Conservation (phyloP, 2,329 filamentous ascomycete species). For the Diplodia intermedia region DNA sequence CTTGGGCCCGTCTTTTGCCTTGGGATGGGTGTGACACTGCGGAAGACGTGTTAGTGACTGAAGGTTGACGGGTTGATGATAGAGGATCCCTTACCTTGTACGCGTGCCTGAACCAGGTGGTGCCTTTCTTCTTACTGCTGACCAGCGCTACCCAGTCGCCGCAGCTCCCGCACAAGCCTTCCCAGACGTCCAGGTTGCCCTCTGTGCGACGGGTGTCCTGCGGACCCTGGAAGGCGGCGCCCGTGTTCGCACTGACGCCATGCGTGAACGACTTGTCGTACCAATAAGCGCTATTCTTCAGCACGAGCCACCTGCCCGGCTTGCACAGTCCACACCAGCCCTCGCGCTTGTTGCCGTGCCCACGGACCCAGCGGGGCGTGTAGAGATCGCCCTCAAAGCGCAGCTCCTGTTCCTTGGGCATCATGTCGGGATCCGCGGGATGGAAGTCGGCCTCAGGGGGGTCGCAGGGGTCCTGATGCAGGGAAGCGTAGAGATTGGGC, state of each 20-base stretch:
- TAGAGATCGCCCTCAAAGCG: slow-evolving; percentile 83
- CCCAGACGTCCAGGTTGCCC: slow-evolving; percentile 81
- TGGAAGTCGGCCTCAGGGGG: slow-evolving; percentile 84
- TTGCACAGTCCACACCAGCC: slow-evolving; percentile 92
- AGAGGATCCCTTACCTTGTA: slow-evolving; percentile 69
- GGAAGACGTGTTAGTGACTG: slow-evolving; percentile 3
- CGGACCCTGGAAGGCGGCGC: slow-evolving; percentile 78
- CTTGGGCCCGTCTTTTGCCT: slow-evolving; percentile 53
- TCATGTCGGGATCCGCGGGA: slow-evolving; percentile 74
- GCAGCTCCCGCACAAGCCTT: slow-evolving; percentile 78
- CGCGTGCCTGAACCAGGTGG: slow-evolving; percentile 87
- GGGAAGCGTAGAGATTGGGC: slow-evolving; percentile 76
- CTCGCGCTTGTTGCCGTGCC: slow-evolving; percentile 85
- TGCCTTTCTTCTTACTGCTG: slow-evolving; percentile 90
- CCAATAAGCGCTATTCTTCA: slow-evolving; percentile 93
- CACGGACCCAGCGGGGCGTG: slow-evolving; percentile 82
- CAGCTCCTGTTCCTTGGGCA: slow-evolving; percentile 76
- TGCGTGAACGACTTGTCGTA: slow-evolving; percentile 92
- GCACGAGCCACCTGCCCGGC: slow-evolving; percentile 81
- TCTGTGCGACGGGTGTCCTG: slow-evolving; percentile 77
- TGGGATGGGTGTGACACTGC: slow-evolving; percentile 53
- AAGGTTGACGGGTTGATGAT: slow-evolving; percentile 12
- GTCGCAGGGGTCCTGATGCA: slow-evolving; percentile 74
- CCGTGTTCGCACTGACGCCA: slow-evolving; percentile 82
- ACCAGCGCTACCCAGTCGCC: slow-evolving; percentile 82